Conservation (phyloP, 495 filamentous ascomycete genomes). For the Tuber indicum region DNA sequence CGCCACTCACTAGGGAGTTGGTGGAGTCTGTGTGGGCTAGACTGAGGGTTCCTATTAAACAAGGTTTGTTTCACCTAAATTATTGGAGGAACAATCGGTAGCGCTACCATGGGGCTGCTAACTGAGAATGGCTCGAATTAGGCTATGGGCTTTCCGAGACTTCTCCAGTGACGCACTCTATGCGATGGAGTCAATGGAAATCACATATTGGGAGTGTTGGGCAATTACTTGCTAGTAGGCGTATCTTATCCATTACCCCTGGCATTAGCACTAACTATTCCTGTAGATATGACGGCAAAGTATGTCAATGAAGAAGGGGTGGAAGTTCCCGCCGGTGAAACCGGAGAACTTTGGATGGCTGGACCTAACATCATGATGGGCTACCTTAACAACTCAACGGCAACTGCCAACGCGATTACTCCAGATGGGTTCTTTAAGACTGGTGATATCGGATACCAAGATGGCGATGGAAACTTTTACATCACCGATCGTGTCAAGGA, state of each 20-base stretch:
- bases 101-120: not conserved
- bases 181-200: conserved; percentile 72
- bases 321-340: conserved; percentile 55
- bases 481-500: conserved; percentile 87
- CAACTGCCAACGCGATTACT: conserved; percentile 60
- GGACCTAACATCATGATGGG: conserved; percentile 71
- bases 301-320: conserved; percentile 60
- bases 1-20: conserved; percentile 76
- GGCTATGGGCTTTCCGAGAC: conserved; percentile 55
- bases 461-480: conserved; percentile 56
- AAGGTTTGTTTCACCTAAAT: conserved; percentile 36
- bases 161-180: conserved; percentile 50
- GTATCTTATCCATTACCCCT: not conserved
- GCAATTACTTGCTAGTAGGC: conserved; percentile 54
- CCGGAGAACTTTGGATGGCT: conserved; percentile 70
- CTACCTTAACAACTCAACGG: conserved; percentile 65
- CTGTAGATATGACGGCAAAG: conserved; percentile 66
- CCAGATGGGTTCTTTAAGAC: conserved; percentile 76
- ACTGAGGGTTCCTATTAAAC: conserved; percentile 63
- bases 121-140: not conserved
- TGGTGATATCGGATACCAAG: conserved; percentile 60
- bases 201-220: conserved; percentile 74
- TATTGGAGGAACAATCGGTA: not conserved
- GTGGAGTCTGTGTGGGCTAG: conserved; percentile 70
- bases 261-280: not conserved